Base-by-base conservation (phyloP, 139 green algal genomes). In the Ettlia oleoabundans region DNA sequence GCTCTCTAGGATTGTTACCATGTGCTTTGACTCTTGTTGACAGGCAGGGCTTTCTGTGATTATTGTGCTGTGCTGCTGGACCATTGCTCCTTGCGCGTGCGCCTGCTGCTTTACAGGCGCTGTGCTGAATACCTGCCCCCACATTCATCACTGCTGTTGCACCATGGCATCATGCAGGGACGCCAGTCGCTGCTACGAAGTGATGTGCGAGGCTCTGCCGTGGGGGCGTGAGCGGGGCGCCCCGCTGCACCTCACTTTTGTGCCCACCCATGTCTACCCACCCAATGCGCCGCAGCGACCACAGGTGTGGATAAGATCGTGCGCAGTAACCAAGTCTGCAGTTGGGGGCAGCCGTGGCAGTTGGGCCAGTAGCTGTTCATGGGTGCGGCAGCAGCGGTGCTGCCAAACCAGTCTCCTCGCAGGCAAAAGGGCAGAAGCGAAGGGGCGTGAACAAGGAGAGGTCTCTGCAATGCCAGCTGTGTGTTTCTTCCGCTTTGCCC, bases 241-340 rank as follows among this genome's bases (percentile, higher is more conserved):
- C 0, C 76, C 72, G 1, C 72, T 79, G 72, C 72, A 67, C 33
- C 35, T 79, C 35, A 79, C 33, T 0, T 79, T 79, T 53, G 72
- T 90, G 69, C 18, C 1, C 0, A 55, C 66, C 1, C 79, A 84
- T 62, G 87, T 86, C 47, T 90, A 78, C 79, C 37, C 64, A 26
- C 37, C 64, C 0, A 13, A n/a, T 3, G 66, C 78, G 37, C 65
- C 47, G 35, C 64, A 70, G 76, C 76, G 40, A 40, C 55, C 40
- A 4, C 75, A 70, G 75, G 75, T 71, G 75, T 15, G 64, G 6
- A 62, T 76, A 22, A 66, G 80, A 19, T 66, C 43, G 3, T 41
- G 26, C 28, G 13, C 24, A 3, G 2, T 58, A 22, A n/a, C n/a
- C n/a, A n/a, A n/a, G n/a, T n/a, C n/a, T n/a, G n/a, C n/a, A n/a